Percentiles rank a stretch among this genome's conserved stretches.
These are phyloP conservation scores for Pyrenophora seminiperda DNA, from an alignment of 2,329 filamentous ascomycete genomes.

Conservation along the genomic window DNA sequence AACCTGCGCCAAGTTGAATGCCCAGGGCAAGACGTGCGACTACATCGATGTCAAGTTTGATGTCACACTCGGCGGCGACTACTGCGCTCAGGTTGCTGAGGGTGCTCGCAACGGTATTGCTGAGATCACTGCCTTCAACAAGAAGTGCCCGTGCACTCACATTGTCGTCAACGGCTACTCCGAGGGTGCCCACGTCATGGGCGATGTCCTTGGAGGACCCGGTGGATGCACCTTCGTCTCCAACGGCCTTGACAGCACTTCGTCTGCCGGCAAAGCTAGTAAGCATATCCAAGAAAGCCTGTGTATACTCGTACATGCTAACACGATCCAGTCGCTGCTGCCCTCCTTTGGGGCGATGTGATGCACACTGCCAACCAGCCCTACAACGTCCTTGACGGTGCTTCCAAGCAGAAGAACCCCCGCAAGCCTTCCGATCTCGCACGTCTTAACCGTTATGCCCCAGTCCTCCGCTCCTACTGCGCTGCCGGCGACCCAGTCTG, in stretches of 20 bases:
- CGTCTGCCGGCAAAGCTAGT: slow-evolving; percentile 29
- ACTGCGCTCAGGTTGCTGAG: slow-evolving; percentile 25
- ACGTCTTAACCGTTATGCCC: slow-evolving; percentile 42
- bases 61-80: slow-evolving; percentile 19
- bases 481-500: slow-evolving; percentile 66
- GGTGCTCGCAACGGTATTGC: slow-evolving; percentile 27
- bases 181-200: slow-evolving; percentile 64
- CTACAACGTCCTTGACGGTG: slow-evolving; percentile 30
- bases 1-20: slow-evolving; percentile 27
- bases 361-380: slow-evolving; percentile 29
- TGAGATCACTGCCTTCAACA: slow-evolving; percentile 60
- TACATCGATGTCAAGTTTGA: slow-evolving; percentile 30
- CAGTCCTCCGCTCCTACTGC: slow-evolving; percentile 66
- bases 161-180: slow-evolving; percentile 66
- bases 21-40: slow-evolving; percentile 29
- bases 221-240: slow-evolving; percentile 25
- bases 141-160: slow-evolving; percentile 59
- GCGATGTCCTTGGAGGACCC: slow-evolving; percentile 61
- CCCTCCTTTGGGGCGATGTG: slow-evolving; percentile 31
- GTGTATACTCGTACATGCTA: neutral
- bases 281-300: slow-evolving; percentile 4
- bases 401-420: slow-evolving; percentile 17
- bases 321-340: slow-evolving; percentile 15
- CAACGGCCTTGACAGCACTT: slow-evolving; percentile 23
- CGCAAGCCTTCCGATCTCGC: slow-evolving; percentile 20